Conservation (phyloP, 495 filamentous ascomycete species). For the Lophium mytilinum region DNA sequence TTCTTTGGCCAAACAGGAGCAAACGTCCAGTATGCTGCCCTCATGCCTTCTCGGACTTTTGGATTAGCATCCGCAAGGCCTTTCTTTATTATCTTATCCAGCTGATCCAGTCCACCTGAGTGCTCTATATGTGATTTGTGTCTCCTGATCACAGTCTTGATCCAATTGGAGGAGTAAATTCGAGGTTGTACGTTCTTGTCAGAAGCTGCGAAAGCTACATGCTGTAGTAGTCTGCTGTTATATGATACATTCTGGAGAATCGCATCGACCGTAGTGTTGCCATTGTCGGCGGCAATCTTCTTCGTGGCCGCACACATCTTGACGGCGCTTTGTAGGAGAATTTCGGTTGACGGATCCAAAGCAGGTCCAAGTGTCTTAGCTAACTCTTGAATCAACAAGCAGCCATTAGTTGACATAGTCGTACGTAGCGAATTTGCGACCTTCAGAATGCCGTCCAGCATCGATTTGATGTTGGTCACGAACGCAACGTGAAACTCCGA, state of each 20-base stretch:
- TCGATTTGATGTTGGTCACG: slow-evolving; percentile 56
- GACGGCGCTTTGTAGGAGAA: slow-evolving; percentile 79
- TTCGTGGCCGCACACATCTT: slow-evolving; percentile 83
- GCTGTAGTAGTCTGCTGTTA: slow-evolving; percentile 69
- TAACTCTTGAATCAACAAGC: slow-evolving; percentile 77
- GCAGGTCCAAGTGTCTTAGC: slow-evolving; percentile 65
- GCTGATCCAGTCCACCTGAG: slow-evolving; percentile 65
- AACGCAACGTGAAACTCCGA: slow-evolving; percentile 65
- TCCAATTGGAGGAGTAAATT: slow-evolving; percentile 70
- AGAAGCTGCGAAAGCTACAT: slow-evolving; percentile 67
- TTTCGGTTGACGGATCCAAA: slow-evolving; percentile 83
- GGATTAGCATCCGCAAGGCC: slow-evolving; percentile 82
- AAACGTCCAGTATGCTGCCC: slow-evolving; percentile 79
- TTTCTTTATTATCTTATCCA: slow-evolving; percentile 83
- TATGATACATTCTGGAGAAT: slow-evolving; percentile 74
- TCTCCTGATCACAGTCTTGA: slow-evolving; percentile 69
- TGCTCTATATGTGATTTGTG: slow-evolving; percentile 79
- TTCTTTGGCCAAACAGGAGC: slow-evolving; percentile 64
- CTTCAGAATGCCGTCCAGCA: slow-evolving; percentile 87
- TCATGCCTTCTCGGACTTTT: slow-evolving; percentile 72
- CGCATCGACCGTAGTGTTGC: slow-evolving; percentile 64
- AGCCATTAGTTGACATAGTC: slow-evolving; percentile 77
- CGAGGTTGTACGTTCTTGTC: slow-evolving; percentile 89
- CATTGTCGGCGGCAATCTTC: slow-evolving; percentile 76
- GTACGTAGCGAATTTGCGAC: slow-evolving; percentile 79